phyloP scores from a whole-genome alignment of 768 basidiomycete genomes.

The Lactifluus piperatus region DNA sequence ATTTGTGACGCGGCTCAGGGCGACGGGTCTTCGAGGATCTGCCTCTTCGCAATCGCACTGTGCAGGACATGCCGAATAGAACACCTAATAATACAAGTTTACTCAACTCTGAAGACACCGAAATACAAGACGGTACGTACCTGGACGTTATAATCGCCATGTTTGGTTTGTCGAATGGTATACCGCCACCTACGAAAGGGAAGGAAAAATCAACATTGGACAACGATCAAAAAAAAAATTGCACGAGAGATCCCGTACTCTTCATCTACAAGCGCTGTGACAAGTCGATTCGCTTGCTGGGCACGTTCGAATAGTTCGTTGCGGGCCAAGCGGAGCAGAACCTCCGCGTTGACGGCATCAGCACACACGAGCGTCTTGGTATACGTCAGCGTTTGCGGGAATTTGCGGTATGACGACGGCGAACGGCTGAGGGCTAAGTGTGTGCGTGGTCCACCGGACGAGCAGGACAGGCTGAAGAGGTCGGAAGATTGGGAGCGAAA shows the following conservation, averaged over 20 bases:
- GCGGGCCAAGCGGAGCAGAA: slow-evolving; percentile 10
- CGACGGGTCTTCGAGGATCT: slow-evolving; percentile 57
- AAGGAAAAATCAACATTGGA: neutral
- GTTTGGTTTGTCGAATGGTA: slow-evolving; percentile 47
- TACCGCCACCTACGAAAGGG: slow-evolving; percentile 53
- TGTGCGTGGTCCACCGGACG: slow-evolving; percentile 8
- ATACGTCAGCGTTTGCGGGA: neutral
- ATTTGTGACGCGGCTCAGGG: slow-evolving; percentile 48
- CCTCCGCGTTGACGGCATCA: slow-evolving; percentile 14
- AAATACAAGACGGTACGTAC: slow-evolving; percentile 31
- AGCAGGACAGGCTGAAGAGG: slow-evolving; percentile 3
- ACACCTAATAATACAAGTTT: slow-evolving; percentile 44
- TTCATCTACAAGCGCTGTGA: slow-evolving; percentile 59
- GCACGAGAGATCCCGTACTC: slow-evolving; percentile 37
- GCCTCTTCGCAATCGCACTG: slow-evolving; percentile 32
- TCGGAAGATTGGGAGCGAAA: slow-evolving; percentile 5
- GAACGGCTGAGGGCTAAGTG: neutral
- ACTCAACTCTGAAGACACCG: too few relatives aligned
- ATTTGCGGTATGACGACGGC: neutral
- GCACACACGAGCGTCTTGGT: slow-evolving; percentile 7
- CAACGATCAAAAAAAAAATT: neutral
- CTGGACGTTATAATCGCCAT: slow-evolving; percentile 50
- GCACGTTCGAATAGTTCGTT: slow-evolving; percentile 40
- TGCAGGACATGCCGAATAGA: slow-evolving; percentile 52
- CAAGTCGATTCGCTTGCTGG: slow-evolving; percentile 42